These are phyloP conservation scores for Paratinospora sagittata DNA, from an alignment of 164 flowering plant genomes.

Conservation along the genomic window DNA sequence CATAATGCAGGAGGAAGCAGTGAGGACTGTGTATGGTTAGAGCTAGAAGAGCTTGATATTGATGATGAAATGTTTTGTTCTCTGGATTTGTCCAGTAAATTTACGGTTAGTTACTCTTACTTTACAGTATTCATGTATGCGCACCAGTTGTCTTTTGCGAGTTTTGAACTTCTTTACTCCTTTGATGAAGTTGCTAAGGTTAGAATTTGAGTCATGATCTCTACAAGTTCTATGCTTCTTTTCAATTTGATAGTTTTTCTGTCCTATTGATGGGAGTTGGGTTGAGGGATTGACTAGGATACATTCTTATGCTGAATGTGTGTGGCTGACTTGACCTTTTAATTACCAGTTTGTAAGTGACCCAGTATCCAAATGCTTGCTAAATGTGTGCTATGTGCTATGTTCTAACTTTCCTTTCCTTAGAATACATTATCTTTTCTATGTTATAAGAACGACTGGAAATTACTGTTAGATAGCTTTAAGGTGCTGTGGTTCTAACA, in stretches of 20 bases:
- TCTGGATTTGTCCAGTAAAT: constrained; percentile 66
- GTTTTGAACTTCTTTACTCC: not conserved
- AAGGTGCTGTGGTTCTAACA: too few species aligned
- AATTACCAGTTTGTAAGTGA: too few species aligned
- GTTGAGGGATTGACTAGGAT: not conserved
- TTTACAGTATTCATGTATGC: not conserved
- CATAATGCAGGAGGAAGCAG: constrained; percentile 41
- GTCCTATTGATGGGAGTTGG: not conserved
- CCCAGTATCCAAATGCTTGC: not conserved
- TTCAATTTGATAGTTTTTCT: not conserved
- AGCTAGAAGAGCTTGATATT: constrained; percentile 80
- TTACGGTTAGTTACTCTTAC: constrained; percentile 59
- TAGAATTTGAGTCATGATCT: not conserved
- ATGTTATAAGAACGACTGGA: too few species aligned
- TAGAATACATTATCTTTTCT: too few species aligned
- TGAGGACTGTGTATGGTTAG: constrained; percentile 62
- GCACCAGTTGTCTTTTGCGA: not conserved
- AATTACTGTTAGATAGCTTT: too few species aligned
- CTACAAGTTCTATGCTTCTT: too few species aligned
- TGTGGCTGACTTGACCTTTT: not conserved
- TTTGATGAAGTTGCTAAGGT: not conserved
- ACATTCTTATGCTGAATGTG: not conserved
- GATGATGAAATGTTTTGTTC: constrained; percentile 68
- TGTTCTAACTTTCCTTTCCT: too few species aligned
- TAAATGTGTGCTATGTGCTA: not conserved